Conservation (phyloP, 192 early-diverging fungal genomes). For the Phycomyces nitens region DNA sequence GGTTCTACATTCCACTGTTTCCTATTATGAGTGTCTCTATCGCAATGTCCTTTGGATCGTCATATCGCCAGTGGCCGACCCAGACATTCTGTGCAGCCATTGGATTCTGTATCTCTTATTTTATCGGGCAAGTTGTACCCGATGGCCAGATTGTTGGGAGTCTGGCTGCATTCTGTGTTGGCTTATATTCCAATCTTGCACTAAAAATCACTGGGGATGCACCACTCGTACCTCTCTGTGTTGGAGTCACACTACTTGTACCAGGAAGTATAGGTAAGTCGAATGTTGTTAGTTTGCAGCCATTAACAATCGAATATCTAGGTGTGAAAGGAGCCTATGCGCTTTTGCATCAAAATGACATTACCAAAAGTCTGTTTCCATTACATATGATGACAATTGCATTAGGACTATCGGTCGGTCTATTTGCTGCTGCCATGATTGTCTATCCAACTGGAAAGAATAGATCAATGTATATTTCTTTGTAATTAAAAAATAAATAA, state of each 20-base stretch:
- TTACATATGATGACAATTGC: conserved; percentile 26
- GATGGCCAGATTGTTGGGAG: conserved; percentile 28
- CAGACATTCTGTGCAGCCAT: conserved; percentile 17
- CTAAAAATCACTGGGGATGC: conserved; percentile 26
- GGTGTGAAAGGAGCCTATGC: conserved; percentile 31
- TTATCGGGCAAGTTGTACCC: conserved; percentile 22
- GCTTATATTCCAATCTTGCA: conserved; percentile 33
- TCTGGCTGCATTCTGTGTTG: conserved; percentile 29
- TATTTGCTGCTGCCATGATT: conserved; percentile 30
- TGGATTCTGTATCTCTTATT: conserved; percentile 20
- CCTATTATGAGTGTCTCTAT: conserved; percentile 44
- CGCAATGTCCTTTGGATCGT: conserved; percentile 58
- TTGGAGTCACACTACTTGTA: conserved; percentile 77
- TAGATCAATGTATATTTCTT: conserved; percentile 27
- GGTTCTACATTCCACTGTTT: conserved; percentile 43
- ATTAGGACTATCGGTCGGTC: conserved; percentile 16
- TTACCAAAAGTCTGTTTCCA: conserved; percentile 12
- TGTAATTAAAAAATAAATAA: conserved; percentile 16
- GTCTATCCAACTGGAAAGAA: conserved; percentile 28
- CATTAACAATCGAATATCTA: conserved; percentile 1
- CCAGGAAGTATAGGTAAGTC: conserved; percentile 63
- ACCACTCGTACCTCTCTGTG: conserved; percentile 74
- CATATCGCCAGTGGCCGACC: conserved; percentile 36
- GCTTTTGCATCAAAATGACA: conserved; percentile 22
- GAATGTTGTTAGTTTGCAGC: not conserved